Conservation (phyloP, 768 basidiomycete genomes). For the Chalciporus piperatus region DNA sequence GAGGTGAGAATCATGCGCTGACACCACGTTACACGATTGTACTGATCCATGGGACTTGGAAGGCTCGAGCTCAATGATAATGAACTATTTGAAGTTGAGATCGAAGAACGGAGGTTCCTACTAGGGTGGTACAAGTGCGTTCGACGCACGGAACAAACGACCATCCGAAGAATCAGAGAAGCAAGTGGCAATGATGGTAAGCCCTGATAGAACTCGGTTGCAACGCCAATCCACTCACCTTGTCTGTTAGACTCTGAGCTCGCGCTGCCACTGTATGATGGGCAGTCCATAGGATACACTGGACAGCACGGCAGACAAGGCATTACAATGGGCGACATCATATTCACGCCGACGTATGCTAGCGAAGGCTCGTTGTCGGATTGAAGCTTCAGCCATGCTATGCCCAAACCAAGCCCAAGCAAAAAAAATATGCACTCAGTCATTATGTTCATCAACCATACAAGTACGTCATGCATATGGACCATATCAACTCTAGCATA, state of each 20-base stretch:
- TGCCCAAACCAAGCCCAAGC: too few relatives aligned
- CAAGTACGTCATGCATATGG: neutral
- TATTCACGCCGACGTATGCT: neutral
- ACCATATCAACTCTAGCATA: neutral
- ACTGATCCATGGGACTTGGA: neutral
- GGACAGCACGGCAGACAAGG: neutral
- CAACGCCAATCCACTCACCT: too few relatives aligned
- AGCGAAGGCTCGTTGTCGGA: neutral
- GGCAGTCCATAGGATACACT: neutral
- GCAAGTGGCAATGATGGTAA: neutral
- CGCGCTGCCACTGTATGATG: neutral
- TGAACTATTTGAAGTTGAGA: neutral
- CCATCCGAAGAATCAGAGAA: neutral
- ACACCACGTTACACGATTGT: neutral
- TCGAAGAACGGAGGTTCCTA: neutral
- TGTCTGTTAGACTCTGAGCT: neutral
- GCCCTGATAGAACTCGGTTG: neutral
- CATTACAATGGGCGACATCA: neutral
- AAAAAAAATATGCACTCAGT: too few relatives aligned
- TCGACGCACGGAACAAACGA: neutral
- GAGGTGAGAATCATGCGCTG: neutral
- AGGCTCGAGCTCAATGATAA: neutral
- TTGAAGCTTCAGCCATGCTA: neutral
- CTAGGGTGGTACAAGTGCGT: neutral
- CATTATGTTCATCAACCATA: neutral